These are phyloP conservation scores for Xylaria hypoxylon DNA, from an alignment of 2,329 filamentous ascomycete genomes.

Conservation along the genomic window DNA sequence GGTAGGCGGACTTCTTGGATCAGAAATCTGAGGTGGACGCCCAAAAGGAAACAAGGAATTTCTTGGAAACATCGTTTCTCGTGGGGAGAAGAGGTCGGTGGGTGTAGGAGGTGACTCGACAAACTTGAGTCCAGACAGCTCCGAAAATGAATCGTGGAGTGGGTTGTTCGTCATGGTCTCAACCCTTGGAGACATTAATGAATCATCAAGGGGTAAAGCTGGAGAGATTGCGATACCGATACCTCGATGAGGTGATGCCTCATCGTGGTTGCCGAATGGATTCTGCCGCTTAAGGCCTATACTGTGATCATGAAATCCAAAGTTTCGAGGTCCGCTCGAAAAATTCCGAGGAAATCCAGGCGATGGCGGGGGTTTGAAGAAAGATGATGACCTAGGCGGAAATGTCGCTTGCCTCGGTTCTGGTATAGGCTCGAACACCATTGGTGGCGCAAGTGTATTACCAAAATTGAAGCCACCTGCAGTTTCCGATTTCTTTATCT, in stretches of 20 bases:
- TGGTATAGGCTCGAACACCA: conserved; percentile 49
- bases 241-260: conserved; percentile 49
- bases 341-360: conserved; percentile 60
- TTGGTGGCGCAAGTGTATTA: conserved; percentile 52
- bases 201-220: conserved; percentile 60
- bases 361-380: conserved; percentile 50
- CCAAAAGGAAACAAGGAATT: conserved; percentile 65
- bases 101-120: conserved; percentile 65
- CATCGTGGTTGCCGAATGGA: conserved; percentile 37
- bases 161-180: conserved; percentile 79
- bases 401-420: conserved; percentile 37
- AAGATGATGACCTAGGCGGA: conserved; percentile 47
- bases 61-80: conserved; percentile 64
- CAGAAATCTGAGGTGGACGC: conserved; percentile 63
- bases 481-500: conserved; percentile 55
- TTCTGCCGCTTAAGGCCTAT: conserved; percentile 45
- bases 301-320: conserved; percentile 58
- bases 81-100: conserved; percentile 65
- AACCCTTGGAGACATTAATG: conserved; percentile 76
- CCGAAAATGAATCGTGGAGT: conserved; percentile 62
- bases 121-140: conserved; percentile 63
- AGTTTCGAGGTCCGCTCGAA: conserved; percentile 51
- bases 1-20: conserved; percentile 80
- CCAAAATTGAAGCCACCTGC: conserved; percentile 57
- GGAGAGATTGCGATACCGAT: conserved; percentile 53